These are phyloP conservation scores for Calocybe gambosa DNA, from an alignment of 1,284 basidiomycete species.

Conservation along the genomic window DNA sequence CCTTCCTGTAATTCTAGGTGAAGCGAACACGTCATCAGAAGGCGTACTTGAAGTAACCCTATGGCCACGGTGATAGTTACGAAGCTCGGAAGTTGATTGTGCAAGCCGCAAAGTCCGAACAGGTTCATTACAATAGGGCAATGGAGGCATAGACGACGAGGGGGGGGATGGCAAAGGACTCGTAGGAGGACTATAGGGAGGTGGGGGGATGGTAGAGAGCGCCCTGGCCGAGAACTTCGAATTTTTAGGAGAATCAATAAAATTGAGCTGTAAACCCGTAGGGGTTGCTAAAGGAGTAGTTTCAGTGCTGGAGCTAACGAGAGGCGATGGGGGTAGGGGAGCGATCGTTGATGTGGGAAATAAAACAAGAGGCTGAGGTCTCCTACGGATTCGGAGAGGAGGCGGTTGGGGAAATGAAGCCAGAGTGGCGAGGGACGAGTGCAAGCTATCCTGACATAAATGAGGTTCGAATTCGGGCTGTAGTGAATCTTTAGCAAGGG, in stretches of 20 bases:
- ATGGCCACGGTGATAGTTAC: slow-evolving; percentile 21
- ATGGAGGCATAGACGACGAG: slow-evolving; percentile 10
- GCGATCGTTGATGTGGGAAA: slow-evolving; percentile 22
- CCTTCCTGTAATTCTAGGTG: background rate
- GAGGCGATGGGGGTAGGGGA: slow-evolving; percentile 29
- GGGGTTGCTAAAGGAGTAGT: slow-evolving; percentile 38
- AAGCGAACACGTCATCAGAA: slow-evolving; percentile 17
- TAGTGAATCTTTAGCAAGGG: slow-evolving; percentile 12
- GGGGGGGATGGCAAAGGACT: slow-evolving; percentile 26
- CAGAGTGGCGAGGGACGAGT: slow-evolving; percentile 19
- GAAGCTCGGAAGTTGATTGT: slow-evolving; percentile 24
- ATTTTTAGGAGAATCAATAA: slow-evolving; percentile 17
- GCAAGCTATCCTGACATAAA: background rate
- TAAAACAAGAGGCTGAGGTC: slow-evolving; percentile 34
- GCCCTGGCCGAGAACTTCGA: slow-evolving; percentile 25
- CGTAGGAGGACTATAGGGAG: slow-evolving; percentile 23
- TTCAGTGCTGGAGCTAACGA: slow-evolving; percentile 26
- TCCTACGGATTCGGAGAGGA: slow-evolving; percentile 31
- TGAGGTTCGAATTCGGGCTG: background rate
- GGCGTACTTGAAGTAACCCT: slow-evolving; percentile 35
- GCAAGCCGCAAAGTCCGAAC: slow-evolving; percentile 21
- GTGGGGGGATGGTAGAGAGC: slow-evolving; percentile 20
- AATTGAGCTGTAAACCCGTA: slow-evolving; percentile 23
- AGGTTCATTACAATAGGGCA: slow-evolving; percentile 7
- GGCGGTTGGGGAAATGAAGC: slow-evolving; percentile 37